Evolutionary conservation across 2,329 filamentous ascomycete species (phyloP), one percentile per base, ranked within the genome.

Genomic region (Beauveria brongniartii): DNA sequence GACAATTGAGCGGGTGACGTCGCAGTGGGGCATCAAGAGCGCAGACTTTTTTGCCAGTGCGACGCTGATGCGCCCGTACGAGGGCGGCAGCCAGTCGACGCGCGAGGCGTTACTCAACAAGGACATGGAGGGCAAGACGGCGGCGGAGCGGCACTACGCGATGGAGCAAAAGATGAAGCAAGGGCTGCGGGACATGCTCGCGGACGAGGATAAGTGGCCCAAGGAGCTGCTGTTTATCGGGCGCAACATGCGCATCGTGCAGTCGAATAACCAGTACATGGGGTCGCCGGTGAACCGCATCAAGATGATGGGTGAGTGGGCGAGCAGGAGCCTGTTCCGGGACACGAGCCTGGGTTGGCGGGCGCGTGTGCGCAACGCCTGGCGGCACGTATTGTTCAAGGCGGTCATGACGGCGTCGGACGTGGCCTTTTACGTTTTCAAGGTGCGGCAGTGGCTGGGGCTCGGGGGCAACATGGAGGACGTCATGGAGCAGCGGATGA

Each of bases 301-400:
- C 73, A 97, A 97, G 77, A 92, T 96, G 72, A 97, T 94, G 64
- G 92, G 92, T 24, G 81, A 86, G 62, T 97, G 93, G 93, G 93
- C 93, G 1, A 90, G 86, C 63, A 80, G 90, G 24, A 92, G 91
- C 58, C 77, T 97, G n/a, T 88, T 88, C 26, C 87, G 95, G 73
- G 86, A 88, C 65, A 81, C 78, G 18, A 83, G 89, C 69, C 76
- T 91, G 61, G 82, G 82, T 3, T 77, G 83, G 61, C 70, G 75
- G 0, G 82, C 91, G 73, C 79, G 90, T 55, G 77, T 89, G 67
- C 75, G 77, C 59, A 90, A 93, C 69, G 87, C 86, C 64, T 88
- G 89, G 73, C 80, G 84, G 24, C 93, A 97, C 75, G 58, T 95
- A 22, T 67, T 96, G n/a, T 97, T 97, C 76, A 85, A 86, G 67